Evolutionary conservation across 345 rosid species (phyloP), one percentile per base, ranked within the genome.

Genomic region (Linum usitatissimum): DNA sequence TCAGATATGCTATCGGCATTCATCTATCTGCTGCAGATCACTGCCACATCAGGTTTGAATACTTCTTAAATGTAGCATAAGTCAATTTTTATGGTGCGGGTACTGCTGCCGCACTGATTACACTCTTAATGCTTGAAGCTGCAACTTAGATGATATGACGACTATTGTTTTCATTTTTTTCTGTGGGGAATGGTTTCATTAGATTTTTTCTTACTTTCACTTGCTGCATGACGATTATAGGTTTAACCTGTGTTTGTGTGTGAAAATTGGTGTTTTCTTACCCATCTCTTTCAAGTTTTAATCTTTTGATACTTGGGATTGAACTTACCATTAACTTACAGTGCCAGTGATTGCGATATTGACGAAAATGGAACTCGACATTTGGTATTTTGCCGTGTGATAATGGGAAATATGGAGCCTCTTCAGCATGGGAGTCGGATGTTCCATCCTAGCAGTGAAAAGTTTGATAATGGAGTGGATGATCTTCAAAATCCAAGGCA

Each of bases 321-420:
- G 56, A 63, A 62, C 61, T 57, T 53, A 10, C 65, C 38, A 62
- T 71, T 66, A 73, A 69, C 66, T 61, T 68, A 63, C 88, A 93
- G 99, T 83, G 96, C 88, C 48, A 84, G 71, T 10, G 73, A 68
- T 65, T 87, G 89, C 81, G 97, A 83, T 90, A 73, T 79, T 84
- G 99, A 93, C 69, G 92, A 90, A 84, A 83, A 82, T 59, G 97
- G 87, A 18, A 76, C 84, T 13, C 80, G 70, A 14, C 68, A 87
- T 71, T 64, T 93, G 76, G 75, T 90, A 39, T 74, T 86, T 18
- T 90, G 97, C 57, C 90, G 90, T 69, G 89, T 90, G 60, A 84
- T 93, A 72, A 68, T 90, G 96, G 99, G 99, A 64, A 87, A 76
- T 12, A 82, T 84, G 83, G 99, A 90, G 77, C 81, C 62, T 66